A percentile compares a stretch with the other conserved stretches of the same genome.
phyloP scores from a whole-genome alignment of 495 filamentous ascomycete species.

The Parmelia sp. region DNA sequence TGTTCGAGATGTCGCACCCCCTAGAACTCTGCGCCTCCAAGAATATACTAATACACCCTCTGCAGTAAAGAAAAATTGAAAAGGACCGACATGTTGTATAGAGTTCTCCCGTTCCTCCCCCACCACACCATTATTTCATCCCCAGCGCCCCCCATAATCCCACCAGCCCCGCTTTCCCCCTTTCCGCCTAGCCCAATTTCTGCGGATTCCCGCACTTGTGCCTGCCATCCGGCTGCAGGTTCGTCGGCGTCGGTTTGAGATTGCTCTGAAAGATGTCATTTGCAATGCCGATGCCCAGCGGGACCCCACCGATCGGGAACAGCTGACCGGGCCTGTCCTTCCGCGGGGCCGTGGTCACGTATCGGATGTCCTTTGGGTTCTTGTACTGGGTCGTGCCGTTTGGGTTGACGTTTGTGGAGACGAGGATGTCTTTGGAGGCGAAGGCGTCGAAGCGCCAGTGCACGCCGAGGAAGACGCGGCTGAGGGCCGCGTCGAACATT shows the following conservation, averaged over 20 bases:
- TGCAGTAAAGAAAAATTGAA: not conserved
- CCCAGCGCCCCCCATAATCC: not conserved
- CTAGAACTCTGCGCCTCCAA: no score
- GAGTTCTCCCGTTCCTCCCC: not conserved
- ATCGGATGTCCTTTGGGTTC: not conserved
- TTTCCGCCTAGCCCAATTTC: not conserved
- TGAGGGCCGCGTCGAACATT: conserved; percentile 33
- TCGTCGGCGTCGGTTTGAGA: conserved; percentile 29
- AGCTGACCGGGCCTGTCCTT: conserved; percentile 21
- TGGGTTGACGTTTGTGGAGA: conserved; percentile 18
- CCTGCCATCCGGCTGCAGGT: conserved; percentile 23
- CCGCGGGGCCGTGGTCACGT: not conserved
- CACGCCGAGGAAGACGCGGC: conserved; percentile 33
- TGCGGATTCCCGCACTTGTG: conserved; percentile 25
- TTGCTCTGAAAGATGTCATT: conserved; percentile 33
- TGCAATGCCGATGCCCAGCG: conserved; percentile 35
- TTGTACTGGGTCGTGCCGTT: not conserved
- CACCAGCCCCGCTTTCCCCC: not conserved
- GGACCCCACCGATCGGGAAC: conserved; percentile 34
- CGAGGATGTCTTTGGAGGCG: conserved; percentile 26
- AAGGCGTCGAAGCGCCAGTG: conserved; percentile 36
- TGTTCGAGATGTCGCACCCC: no score
- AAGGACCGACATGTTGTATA: not conserved
- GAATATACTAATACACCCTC: not conserved
- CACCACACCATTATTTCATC: not conserved